phyloP scores from a whole-genome alignment of 176 grass and related monocot species.

The Oropetium thomaeum region DNA sequence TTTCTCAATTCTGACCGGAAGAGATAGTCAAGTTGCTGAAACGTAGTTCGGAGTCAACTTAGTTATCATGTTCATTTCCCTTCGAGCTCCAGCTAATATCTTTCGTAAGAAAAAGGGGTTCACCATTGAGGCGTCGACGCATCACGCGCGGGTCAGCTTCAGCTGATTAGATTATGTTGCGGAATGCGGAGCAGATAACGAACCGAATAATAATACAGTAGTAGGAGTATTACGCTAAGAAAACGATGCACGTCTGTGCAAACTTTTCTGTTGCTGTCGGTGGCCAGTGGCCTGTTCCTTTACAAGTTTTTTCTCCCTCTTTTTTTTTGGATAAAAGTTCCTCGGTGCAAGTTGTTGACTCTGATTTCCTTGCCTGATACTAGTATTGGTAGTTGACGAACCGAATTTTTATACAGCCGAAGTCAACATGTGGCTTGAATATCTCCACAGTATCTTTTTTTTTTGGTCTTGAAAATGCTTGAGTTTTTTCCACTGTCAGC shows the following conservation, averaged over 20 bases:
- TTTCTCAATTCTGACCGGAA: not conserved
- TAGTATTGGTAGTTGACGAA: not conserved
- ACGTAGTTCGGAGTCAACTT: not conserved
- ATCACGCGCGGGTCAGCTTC: not conserved
- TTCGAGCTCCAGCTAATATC: not conserved
- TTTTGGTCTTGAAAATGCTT: not conserved
- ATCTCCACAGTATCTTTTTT: not conserved
- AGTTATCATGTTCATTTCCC: not conserved
- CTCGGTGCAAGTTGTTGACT: slow-evolving; percentile 34
- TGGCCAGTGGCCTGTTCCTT: not conserved
- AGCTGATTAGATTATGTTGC: not conserved
- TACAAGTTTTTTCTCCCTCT: too few species aligned
- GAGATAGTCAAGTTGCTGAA: not conserved
- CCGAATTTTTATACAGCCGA: not conserved
- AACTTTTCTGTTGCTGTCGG: not conserved
- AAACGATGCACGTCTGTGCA: not conserved
- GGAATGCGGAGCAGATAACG: not conserved
- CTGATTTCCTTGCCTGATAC: not conserved
- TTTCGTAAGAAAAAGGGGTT: not conserved
- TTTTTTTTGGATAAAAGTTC: too few species aligned
- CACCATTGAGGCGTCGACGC: slow-evolving; percentile 14
- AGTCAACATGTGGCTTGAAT: not conserved
- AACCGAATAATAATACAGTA: too few species aligned
- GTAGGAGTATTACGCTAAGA: not conserved
- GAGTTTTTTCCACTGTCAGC: not conserved